Evolutionary conservation across 2,329 filamentous ascomycete species (phyloP).

Genomic region (Trichoderma asperellum): DNA sequence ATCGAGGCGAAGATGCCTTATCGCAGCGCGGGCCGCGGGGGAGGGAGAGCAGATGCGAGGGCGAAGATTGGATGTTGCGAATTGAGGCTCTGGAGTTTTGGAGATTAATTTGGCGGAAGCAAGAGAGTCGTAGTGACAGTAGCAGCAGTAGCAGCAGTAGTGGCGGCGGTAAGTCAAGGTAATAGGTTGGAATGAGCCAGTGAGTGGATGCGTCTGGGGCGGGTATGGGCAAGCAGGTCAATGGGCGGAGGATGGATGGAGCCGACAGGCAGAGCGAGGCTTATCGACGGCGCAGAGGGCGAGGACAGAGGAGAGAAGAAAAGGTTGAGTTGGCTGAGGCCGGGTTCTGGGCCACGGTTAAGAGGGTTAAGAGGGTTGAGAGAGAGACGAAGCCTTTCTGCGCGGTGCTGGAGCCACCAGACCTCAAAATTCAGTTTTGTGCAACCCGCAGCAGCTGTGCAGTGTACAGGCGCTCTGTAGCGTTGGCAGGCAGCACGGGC

Average conservation of each 20-base stretch:
- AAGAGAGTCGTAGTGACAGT: conserved; percentile 16
- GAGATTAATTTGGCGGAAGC: conserved; percentile 26
- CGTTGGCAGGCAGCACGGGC: background rate
- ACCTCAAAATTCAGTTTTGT: background rate
- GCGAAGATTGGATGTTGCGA: conserved; percentile 26
- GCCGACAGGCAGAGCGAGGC: background rate
- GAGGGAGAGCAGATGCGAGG: conserved; percentile 26
- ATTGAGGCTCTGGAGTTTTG: conserved; percentile 26
- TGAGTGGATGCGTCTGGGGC: conserved; percentile 15
- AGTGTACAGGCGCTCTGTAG: background rate
- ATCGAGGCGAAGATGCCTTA: conserved; percentile 30
- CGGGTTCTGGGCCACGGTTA: background rate
- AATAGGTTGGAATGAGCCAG: conserved; percentile 11
- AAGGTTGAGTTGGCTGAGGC: background rate
- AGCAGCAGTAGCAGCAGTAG: conserved; percentile 24
- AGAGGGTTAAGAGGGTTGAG: background rate
- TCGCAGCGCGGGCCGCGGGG: conserved; percentile 35
- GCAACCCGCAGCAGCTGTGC: background rate
- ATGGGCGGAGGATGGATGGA: background rate
- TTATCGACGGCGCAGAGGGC: background rate
- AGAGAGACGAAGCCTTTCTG: background rate
- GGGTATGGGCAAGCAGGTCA: conserved; percentile 7
- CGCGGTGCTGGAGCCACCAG: background rate
- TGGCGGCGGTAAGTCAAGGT: conserved; percentile 22
- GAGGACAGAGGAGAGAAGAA: background rate